These are phyloP conservation scores for Tetrapisispora namnaoensis DNA, from an alignment of 805 yeast genomes.

Conservation along the genomic window DNA sequence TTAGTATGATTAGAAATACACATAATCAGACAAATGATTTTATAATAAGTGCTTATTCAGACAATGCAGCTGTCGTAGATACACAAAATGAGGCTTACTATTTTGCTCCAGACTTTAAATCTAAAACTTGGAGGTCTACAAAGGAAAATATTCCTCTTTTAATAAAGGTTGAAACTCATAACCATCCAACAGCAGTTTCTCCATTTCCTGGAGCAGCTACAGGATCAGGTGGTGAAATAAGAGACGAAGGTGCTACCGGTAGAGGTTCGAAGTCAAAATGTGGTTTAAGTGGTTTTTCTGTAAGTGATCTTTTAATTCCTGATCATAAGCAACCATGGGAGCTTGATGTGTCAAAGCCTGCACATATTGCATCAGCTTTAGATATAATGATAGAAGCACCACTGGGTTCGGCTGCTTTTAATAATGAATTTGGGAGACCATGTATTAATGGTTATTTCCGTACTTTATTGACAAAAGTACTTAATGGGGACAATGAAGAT, in stretches of 20 bases:
- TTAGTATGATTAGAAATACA: constrained; percentile 94
- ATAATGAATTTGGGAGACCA: constrained; percentile 98
- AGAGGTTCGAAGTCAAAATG: constrained; percentile 96
- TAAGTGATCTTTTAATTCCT: constrained; percentile 84
- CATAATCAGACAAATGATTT: constrained; percentile 68
- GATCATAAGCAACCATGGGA: constrained; percentile 92
- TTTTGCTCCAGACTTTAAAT: constrained; percentile 65
- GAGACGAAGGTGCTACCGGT: constrained; percentile 99
- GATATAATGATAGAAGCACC: constrained; percentile 98
- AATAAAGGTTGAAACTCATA: constrained; percentile 96
- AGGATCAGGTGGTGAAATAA: constrained; percentile 99
- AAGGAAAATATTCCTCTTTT: constrained; percentile 79
- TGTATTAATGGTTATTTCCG: constrained; percentile 94
- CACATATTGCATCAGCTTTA: constrained; percentile 83
- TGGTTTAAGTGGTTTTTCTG: constrained; percentile 89
- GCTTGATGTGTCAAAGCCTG: constrained; percentile 76
- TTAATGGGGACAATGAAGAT: constrained; percentile 46
- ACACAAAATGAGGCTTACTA: constrained; percentile 51
- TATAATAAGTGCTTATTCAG: constrained; percentile 91
- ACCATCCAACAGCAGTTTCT: constrained; percentile 98
- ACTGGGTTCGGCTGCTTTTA: constrained; percentile 94
- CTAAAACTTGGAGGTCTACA: constrained; percentile 63
- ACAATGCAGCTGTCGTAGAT: constrained; percentile 87
- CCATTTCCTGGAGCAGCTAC: constrained; percentile 99
- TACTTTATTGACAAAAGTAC: constrained; percentile 77